Evolutionary conservation across 2,329 filamentous ascomycete genomes (phyloP), one percentile per base, ranked within the genome.

Genomic region (Emericellopsis cladophorae): DNA sequence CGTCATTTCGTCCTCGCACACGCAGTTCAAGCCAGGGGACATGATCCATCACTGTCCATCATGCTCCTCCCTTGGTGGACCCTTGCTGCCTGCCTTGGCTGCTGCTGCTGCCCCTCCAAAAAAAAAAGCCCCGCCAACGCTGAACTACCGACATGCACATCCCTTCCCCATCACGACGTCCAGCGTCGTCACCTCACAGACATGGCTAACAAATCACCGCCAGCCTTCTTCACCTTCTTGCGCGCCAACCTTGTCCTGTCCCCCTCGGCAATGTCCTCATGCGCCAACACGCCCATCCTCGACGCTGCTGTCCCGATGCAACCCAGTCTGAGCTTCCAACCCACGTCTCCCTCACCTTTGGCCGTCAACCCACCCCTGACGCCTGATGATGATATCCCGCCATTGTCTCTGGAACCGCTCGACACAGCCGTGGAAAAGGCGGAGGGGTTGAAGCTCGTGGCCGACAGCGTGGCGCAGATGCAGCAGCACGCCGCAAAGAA

Each of bases 391-490:
- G 60, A 62, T 50, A 66, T 83, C 42, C 79, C 80, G 6, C 71
- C 78, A 8, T 72, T 88, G 35, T 73, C 71, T 39, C 76, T 84
- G 40, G 74, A 76, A 49, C 57, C 72, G 18, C 62, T 79, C 35
- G 66, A 67, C 36, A 53, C 54, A 39, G 64, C 74, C 39, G 55
- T 67, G 40, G 81, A 88, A 56, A 78, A 81, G 54, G 62, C 78
- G 46, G 70, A 77, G 42, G 80, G 81, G 15, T 67, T 94, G 40
- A 74, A 74, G 46, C 74, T 94, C 16, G 71, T 94, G 32, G 81
- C 86, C 45, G 85, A 90, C 60, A 86, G 81, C 44, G 75, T 93
- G 39, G 84, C 85, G 31, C 82, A 94, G 61, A 87, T 92, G 66
- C 78, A 82, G 46, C 80, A 86, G 55, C 62, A 72, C 8, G 77